phyloP scores from a whole-genome alignment of 169 alveolate species.

The Theileria orientalis region DNA sequence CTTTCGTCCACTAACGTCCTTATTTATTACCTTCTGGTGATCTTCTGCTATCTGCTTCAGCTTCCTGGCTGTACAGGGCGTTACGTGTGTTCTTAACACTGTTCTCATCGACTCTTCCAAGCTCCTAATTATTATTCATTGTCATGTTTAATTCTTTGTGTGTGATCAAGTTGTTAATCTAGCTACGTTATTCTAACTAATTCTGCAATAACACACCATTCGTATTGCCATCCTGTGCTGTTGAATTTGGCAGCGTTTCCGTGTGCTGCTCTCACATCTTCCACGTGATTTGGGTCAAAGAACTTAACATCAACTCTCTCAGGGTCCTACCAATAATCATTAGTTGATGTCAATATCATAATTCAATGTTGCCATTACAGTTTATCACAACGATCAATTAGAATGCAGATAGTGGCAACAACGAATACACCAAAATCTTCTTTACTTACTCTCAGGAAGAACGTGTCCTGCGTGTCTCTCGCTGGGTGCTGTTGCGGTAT shows the following conservation, averaged over 20 bases:
- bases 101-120: conserved; percentile 68
- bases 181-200: conserved; percentile 91
- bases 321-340: conserved; percentile 46
- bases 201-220: conserved; percentile 90
- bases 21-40: conserved; percentile 63
- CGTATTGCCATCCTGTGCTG: conserved; percentile 96
- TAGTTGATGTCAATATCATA: neutral
- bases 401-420: too few relatives aligned
- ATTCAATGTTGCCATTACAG: too few relatives aligned
- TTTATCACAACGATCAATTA: too few relatives aligned
- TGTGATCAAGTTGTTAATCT: conserved; percentile 84
- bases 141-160: conserved; percentile 94
- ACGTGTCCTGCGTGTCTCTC: conserved; percentile 99
- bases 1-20: conserved; percentile 1
- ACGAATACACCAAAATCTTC: too few relatives aligned
- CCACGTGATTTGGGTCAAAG: conserved; percentile 82
- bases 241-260: conserved; percentile 91
- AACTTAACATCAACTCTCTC: conserved; percentile 52
- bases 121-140: conserved; percentile 88
- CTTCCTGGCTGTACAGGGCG: conserved; percentile 97
- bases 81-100: conserved; percentile 97
- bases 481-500: conserved; percentile 99
- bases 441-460: conserved; percentile 85
- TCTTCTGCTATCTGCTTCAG: conserved; percentile 91
- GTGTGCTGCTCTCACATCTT: conserved; percentile 91